Evolutionary conservation across 1,284 basidiomycete species (phyloP).

Genomic region (Cryptococcus amylolentus): DNA sequence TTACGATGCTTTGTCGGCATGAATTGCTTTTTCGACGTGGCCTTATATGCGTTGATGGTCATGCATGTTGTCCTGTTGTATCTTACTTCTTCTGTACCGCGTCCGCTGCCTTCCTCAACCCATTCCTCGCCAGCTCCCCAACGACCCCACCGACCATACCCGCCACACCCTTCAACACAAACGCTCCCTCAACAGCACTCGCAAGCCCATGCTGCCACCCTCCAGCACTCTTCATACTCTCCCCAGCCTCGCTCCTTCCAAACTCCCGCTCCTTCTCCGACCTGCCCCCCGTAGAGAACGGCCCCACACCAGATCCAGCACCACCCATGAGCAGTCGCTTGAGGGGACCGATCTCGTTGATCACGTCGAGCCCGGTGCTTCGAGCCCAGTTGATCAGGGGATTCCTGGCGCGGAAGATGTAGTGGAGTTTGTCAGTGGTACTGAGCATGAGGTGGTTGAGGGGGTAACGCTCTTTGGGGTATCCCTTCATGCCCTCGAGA

Average conservation of each 20-base stretch:
- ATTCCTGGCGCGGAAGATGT: conserved; percentile 67
- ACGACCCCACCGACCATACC: conserved; percentile 30
- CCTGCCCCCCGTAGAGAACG: background rate
- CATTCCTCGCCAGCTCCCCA: conserved; percentile 32
- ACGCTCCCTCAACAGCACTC: conserved; percentile 35
- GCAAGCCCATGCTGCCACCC: conserved; percentile 30
- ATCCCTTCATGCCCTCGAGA: conserved; percentile 68
- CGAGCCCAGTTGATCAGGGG: conserved; percentile 77
- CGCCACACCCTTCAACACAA: conserved; percentile 27
- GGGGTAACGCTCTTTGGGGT: conserved; percentile 74
- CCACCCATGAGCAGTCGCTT: conserved; percentile 78
- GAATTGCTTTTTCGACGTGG: too few species aligned
- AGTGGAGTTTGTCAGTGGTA: conserved; percentile 81
- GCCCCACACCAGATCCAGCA: conserved; percentile 56
- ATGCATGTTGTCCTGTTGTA: too few species aligned
- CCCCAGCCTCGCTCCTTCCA: conserved; percentile 21
- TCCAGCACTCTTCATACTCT: conserved; percentile 5
- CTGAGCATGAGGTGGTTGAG: conserved; percentile 80
- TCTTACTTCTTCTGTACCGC: conserved; percentile 7
- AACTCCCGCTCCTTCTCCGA: conserved; percentile 15
- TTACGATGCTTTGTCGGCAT: too few species aligned
- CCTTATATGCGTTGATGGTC: too few species aligned
- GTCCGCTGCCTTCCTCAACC: conserved; percentile 17
- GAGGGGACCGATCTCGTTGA: conserved; percentile 79
- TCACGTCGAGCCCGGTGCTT: conserved; percentile 78